Conservation (phyloP, 345 rosid species). For the Raphanus sativus region DNA sequence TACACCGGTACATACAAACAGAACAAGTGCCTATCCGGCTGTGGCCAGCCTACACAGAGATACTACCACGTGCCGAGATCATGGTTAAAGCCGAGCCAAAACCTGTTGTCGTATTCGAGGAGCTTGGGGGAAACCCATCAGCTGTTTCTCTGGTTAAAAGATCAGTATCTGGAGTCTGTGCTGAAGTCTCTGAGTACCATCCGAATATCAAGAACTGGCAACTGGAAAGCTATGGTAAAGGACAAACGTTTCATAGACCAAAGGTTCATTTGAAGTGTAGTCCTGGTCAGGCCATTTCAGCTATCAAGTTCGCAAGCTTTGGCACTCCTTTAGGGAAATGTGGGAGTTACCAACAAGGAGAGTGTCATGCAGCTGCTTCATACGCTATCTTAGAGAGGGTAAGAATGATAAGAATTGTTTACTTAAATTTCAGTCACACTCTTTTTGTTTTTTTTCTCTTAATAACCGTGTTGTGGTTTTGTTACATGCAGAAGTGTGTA, state of each 20-base stretch:
- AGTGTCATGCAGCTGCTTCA: constrained; percentile 85
- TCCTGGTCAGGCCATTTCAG: constrained; percentile 71
- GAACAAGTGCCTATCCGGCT: constrained; percentile 78
- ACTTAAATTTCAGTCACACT: not conserved
- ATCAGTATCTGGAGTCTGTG: constrained; percentile 75
- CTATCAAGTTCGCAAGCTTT: constrained; percentile 97
- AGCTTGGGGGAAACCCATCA: constrained; percentile 88
- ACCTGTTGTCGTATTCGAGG: constrained; percentile 91
- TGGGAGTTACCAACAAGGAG: constrained; percentile 90
- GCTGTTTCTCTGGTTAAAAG: constrained; percentile 77
- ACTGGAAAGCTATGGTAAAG: constrained; percentile 91
- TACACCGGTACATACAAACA: constrained; percentile 81
- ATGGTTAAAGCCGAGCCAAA: constrained; percentile 83
- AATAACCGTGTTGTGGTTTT: constrained; percentile 11
- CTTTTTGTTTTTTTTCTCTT: not conserved
- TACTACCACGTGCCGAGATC: constrained; percentile 93
- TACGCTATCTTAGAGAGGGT: constrained; percentile 80
- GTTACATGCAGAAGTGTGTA: constrained; percentile 63
- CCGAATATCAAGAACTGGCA: constrained; percentile 97
- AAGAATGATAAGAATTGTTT: constrained; percentile 3
- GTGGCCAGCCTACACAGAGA: constrained; percentile 92
- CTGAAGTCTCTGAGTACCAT: constrained; percentile 86
- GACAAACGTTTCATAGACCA: constrained; percentile 78
- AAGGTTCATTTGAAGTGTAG: constrained; percentile 85
- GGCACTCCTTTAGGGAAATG: constrained; percentile 97